Base-by-base conservation (phyloP, 2,329 filamentous ascomycete genomes). In the Aspergillus awamori region DNA sequence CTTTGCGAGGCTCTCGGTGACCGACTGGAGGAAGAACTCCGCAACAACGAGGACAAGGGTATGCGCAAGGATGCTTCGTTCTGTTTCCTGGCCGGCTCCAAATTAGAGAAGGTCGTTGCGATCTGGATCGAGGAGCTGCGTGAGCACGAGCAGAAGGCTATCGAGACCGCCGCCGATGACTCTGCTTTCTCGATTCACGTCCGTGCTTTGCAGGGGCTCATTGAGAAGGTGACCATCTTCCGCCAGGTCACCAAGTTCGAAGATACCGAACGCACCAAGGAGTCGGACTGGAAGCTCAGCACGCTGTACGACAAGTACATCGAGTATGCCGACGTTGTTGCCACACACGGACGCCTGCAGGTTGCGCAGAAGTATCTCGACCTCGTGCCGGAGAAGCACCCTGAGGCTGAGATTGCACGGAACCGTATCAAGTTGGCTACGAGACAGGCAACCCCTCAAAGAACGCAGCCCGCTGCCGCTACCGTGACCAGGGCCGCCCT, bases 181-280 rank as follows among this genome's bases (percentile, higher is more conserved):
- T 94, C 91, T 22, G 90, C 87, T 60, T 99, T 97, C 79, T 96
- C 94, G 0, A 88, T 98, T 53, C 95, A 98, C 71, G 93, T 94
- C 58, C 88, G 88, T 63, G 89, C 90, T 51, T 81, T 99, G 47
- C 95, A 98, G 77, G 89, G 91, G 67, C 94, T 99, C 73, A 96
- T 99, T 64, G 95, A 99, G 80, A 99, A 99, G 83, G 95, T 99
- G 51, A 96, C 93, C 0, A 87, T 99, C 57, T 99, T 99, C 87
- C 89, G 95, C 58, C 87, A 95, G 68, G 93, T 97, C 47, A 93
- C 93, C 64, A 93, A 94, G 72, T 99, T 97, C 81, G 82, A 90
- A 69, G 95, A 99, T 74, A 78, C 80, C 8, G 93, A 97, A 72
- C 86, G 86, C 65, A 79, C 80, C 51, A 86, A 91, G 68, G 83